Conservation (phyloP, 768 basidiomycete species). For the Podaxis sp. region DNA sequence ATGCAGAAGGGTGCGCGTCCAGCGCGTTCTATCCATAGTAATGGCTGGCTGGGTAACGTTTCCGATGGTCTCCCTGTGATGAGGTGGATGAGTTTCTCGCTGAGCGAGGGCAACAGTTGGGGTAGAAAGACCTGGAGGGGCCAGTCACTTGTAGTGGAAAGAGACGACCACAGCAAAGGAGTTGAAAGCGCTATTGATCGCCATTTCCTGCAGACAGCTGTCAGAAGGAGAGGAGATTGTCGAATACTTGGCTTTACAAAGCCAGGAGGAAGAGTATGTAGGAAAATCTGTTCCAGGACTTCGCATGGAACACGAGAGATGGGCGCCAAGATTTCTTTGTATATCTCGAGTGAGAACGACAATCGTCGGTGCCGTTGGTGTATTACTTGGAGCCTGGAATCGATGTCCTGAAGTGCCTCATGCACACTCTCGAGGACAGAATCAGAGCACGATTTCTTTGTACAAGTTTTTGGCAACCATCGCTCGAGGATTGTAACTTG, state of each 20-base stretch:
- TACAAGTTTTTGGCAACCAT: neutral
- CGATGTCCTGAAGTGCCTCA: neutral
- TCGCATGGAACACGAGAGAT: slow-evolving; percentile 8
- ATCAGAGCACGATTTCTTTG: neutral
- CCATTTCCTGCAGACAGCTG: slow-evolving; percentile 1
- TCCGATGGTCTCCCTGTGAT: neutral
- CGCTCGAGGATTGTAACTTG: neutral
- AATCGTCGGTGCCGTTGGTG: neutral
- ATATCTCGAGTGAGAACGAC: slow-evolving; percentile 6
- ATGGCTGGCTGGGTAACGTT: neutral
- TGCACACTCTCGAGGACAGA: neutral
- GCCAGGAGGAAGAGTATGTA: neutral
- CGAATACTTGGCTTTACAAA: slow-evolving; percentile 6
- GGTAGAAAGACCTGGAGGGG: slow-evolving; percentile 1
- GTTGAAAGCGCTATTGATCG: slow-evolving; percentile 1
- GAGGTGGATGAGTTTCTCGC: neutral
- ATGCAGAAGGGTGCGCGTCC: neutral
- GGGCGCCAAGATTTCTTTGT: neutral
- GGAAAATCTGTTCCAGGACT: slow-evolving; percentile 6
- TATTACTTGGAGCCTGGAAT: neutral
- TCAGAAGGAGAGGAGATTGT: slow-evolving; percentile 5
- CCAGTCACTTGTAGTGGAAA: slow-evolving; percentile 9
- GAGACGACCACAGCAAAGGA: slow-evolving; percentile 3
- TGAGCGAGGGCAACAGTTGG: neutral
- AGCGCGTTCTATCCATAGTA: slow-evolving; percentile 3